These are phyloP conservation scores for Sabuloglossum arenarium DNA, from an alignment of 495 filamentous ascomycete genomes.

Conservation along the genomic window DNA sequence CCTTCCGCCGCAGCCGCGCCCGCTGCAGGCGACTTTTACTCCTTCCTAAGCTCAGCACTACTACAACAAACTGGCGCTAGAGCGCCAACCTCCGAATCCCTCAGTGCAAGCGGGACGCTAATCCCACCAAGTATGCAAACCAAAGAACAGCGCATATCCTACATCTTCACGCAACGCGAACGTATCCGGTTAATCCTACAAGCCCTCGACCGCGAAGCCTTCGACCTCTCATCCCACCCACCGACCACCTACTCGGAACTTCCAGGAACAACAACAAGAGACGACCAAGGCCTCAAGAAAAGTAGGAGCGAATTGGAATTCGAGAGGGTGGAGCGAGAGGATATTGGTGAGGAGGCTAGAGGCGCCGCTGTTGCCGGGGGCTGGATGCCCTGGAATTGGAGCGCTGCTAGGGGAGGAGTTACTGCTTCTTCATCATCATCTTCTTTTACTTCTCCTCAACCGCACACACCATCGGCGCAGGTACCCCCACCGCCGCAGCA, in stretches of 20 bases:
- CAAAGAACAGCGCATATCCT: slow-evolving; percentile 40
- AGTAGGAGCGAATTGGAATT: slow-evolving; percentile 62
- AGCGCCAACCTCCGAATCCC: slow-evolving; percentile 11
- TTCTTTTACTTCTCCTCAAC: no score
- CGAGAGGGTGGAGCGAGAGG: slow-evolving; percentile 60
- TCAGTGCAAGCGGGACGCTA: slow-evolving; percentile 36
- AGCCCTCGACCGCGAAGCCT: slow-evolving; percentile 54
- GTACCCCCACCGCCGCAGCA: not conserved
- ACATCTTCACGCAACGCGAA: slow-evolving; percentile 53
- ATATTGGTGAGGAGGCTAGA: slow-evolving; percentile 20
- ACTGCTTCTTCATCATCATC: no score
- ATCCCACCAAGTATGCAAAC: slow-evolving; percentile 27
- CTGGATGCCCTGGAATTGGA: slow-evolving; percentile 8
- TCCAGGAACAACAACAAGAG: slow-evolving; percentile 11
- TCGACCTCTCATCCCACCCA: slow-evolving; percentile 14
- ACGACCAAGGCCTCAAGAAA: slow-evolving; percentile 35
- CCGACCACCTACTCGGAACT: slow-evolving; percentile 3
- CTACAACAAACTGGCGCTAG: slow-evolving; percentile 14
- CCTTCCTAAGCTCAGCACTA: slow-evolving; percentile 51
- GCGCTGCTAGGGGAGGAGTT: no score
- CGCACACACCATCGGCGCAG: not conserved
- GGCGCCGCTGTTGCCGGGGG: not conserved
- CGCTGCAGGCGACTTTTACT: slow-evolving; percentile 43
- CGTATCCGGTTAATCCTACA: slow-evolving; percentile 45
- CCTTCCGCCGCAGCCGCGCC: slow-evolving; percentile 30